Percentiles rank a stretch among this genome's conserved stretches.
Conservation (phyloP, 768 basidiomycete genomes). For the Amanita subjunquillea region DNA sequence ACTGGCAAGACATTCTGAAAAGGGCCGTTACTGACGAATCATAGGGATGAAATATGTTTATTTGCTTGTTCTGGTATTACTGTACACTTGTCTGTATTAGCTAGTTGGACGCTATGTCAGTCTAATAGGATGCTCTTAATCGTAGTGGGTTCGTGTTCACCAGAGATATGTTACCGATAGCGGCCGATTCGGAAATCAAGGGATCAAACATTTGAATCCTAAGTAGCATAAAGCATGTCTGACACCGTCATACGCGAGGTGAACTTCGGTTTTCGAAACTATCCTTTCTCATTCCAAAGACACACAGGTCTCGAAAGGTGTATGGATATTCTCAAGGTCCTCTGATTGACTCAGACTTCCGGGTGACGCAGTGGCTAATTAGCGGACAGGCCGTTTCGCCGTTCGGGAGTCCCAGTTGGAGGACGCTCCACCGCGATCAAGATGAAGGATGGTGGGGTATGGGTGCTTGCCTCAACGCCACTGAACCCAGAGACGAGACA, state of each 20-base stretch:
- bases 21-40: slow-evolving; percentile 47
- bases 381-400: slow-evolving; percentile 46
- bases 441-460: slow-evolving; percentile 58
- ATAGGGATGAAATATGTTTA: not conserved
- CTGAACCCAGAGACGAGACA: slow-evolving; percentile 53
- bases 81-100: not conserved
- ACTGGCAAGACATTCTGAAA: slow-evolving; percentile 78
- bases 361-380: not conserved
- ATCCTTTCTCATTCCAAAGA: not conserved
- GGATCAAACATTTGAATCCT: no score
- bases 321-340: slow-evolving; percentile 62
- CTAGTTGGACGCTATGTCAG: slow-evolving; percentile 2
- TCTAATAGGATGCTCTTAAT: not conserved
- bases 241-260: slow-evolving; percentile 32
- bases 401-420: slow-evolving; percentile 65
- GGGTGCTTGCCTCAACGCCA: slow-evolving; percentile 77
- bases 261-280: not conserved
- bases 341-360: not conserved
- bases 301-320: slow-evolving; percentile 33
- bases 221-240: slow-evolving; percentile 13
- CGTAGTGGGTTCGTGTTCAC: not conserved
- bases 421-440: slow-evolving; percentile 78
- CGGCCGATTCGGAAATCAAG: no score
- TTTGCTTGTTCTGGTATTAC: not conserved
- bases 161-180: not conserved